Evolutionary conservation across 805 yeast species (phyloP), one percentile per base, ranked within the genome.

Genomic region (Ogataea salicorniae): DNA sequence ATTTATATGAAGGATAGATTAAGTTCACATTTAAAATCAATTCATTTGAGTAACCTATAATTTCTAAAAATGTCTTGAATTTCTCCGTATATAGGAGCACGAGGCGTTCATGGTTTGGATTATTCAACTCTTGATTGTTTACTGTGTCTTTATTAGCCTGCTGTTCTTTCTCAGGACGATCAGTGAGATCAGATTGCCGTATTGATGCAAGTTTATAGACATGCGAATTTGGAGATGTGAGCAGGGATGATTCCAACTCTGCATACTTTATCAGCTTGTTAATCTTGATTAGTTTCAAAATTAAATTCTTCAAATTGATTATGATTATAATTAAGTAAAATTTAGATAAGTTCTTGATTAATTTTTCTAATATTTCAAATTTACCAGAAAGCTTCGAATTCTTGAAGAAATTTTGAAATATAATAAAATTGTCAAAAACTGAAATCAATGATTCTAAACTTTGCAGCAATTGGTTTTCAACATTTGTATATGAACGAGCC

Each of bases 11-110:
- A 11, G 57, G 52, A 35, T 47, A 52, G 7, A 63, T 52, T 17
- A 66, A 47, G 33, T 56, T 59, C 33, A 64, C 37, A 39, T 63
- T 63, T 34, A 67, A 44, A 1, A 64, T 33, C 8, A 67, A 46
- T 40, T 67, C 71, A 47, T 62, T 62, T 5, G 59, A 37, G 46
- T 62, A 64, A 7, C 68, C 67, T 6, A 60, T 34, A 4, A 64
- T 51, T 38, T 67, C 69, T 18, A 65, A 17, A 1, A 52, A 47
- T 5, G 62, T 53, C 29, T 56, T 58, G 23, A 55, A 42, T 45
- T 60, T 60, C 23, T 58, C 64, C 0, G 58, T 56, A 41, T 60
- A 52, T 13, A 67, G 48, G 6, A 55, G 34, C 13, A 54, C 48
- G 37, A 58, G 46, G 40, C 54, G 54, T 15, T 53, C 46, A 17